A percentile compares a stretch with the other conserved stretches of the same genome.
Conservation (phyloP, 2,329 filamentous ascomycete genomes). For the Phialophora macrospora region DNA sequence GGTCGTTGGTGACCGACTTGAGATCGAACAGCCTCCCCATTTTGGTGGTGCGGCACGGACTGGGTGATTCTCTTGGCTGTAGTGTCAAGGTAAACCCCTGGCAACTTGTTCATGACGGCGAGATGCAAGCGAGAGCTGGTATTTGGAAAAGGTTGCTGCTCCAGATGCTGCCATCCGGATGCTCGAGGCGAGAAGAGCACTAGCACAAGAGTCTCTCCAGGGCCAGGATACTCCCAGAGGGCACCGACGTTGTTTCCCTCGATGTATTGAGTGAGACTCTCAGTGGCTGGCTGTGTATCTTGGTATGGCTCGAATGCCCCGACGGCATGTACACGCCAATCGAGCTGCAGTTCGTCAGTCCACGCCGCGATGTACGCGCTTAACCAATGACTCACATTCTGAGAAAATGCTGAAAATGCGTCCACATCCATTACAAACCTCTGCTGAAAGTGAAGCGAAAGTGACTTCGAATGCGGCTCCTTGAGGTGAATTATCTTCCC, state of each 20-base stretch:
- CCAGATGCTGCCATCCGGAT: slow-evolving; percentile 23
- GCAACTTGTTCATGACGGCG: slow-evolving; percentile 22
- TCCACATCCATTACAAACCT: slow-evolving; percentile 14
- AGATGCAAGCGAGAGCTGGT: slow-evolving; percentile 27
- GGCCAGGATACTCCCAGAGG: slow-evolving; percentile 34
- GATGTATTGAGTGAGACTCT: slow-evolving; percentile 28
- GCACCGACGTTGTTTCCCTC: slow-evolving; percentile 29
- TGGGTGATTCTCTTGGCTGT: background rate
- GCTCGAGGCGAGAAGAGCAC: slow-evolving; percentile 33
- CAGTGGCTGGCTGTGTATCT: slow-evolving; percentile 20
- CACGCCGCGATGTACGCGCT: too few species aligned
- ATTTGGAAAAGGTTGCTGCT: background rate
- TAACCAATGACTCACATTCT: slow-evolving; percentile 14
- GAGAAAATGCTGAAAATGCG: slow-evolving; percentile 14
- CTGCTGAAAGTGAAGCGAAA: slow-evolving; percentile 31
- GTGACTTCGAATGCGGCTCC: background rate
- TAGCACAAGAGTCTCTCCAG: slow-evolving; percentile 23
- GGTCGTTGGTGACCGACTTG: background rate
- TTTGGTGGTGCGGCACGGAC: background rate
- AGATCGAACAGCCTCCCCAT: background rate
- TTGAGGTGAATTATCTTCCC: slow-evolving; percentile 24
- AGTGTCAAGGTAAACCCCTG: background rate
- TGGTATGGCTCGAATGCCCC: slow-evolving; percentile 29
- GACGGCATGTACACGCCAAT: slow-evolving; percentile 2
- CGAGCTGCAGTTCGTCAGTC: slow-evolving; percentile 17